Evolutionary conservation across 2,329 filamentous ascomycete genomes (phyloP).

Genomic region (Penicillium sp.): DNA sequence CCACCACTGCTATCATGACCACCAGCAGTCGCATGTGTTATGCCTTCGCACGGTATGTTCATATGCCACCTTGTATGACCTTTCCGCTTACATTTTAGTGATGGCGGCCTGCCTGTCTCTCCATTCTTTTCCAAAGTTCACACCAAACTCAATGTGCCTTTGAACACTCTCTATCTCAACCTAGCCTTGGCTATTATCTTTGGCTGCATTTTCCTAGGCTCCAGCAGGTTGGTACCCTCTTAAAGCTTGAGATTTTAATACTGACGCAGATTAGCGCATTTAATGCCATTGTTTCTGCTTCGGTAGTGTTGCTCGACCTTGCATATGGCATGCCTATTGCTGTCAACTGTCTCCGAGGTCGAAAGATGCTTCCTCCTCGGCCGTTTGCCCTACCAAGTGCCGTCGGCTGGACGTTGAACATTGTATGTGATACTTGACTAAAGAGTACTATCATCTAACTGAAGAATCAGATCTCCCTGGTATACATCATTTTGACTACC

Average conservation of each 20-base stretch:
- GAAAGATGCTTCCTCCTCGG: constrained; percentile 58
- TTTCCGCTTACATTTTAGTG: constrained; percentile 35
- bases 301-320: constrained; percentile 64
- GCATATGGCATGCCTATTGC: constrained; percentile 69
- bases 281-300: constrained; percentile 64
- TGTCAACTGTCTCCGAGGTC: constrained; percentile 62
- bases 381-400: constrained; percentile 52
- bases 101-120: constrained; percentile 61
- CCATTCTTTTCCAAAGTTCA: constrained; percentile 58
- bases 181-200: constrained; percentile 59
- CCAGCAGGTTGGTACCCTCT: constrained; percentile 31
- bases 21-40: constrained; percentile 36
- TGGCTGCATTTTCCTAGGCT: constrained; percentile 64
- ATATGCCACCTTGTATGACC: background rate
- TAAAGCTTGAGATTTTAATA: constrained; percentile 17
- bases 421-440: constrained; percentile 41
- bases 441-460: too few relatives aligned
- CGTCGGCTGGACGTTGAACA: constrained; percentile 57
- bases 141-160: constrained; percentile 54
- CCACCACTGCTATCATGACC: constrained; percentile 32
- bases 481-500: constrained; percentile 64
- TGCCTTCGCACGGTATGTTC: constrained; percentile 30
- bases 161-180: constrained; percentile 61
- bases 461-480: constrained; percentile 48
- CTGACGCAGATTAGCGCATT: constrained; percentile 50